phyloP scores from a whole-genome alignment of 2,329 filamentous ascomycete genomes.

The Trichoderma semiorbis region DNA sequence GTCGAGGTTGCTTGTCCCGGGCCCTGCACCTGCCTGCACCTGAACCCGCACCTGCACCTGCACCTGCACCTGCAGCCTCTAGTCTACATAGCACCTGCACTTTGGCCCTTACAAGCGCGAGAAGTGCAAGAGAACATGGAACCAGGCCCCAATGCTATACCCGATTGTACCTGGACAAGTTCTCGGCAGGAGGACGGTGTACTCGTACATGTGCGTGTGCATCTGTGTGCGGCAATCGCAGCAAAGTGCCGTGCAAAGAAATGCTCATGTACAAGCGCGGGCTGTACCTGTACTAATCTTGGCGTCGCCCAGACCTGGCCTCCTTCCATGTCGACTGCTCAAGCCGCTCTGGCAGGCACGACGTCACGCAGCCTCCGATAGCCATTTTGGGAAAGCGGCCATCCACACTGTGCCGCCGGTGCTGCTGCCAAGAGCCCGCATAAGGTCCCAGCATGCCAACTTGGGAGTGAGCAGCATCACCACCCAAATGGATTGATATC shows the following conservation, averaged over 20 bases:
- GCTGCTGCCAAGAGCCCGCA: neutral
- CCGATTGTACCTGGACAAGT: neutral
- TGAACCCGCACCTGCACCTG: neutral
- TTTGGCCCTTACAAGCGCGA: neutral
- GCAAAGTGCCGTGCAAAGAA: neutral
- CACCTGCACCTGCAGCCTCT: slow-evolving; percentile 2
- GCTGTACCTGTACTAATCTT: neutral
- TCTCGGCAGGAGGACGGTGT: neutral
- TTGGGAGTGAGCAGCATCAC: neutral
- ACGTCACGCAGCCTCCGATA: neutral
- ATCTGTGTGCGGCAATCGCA: neutral
- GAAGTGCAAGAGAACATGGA: neutral
- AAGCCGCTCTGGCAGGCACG: neutral
- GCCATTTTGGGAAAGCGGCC: neutral
- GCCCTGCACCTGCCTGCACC: neutral
- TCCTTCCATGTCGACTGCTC: neutral
- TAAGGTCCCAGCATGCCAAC: neutral
- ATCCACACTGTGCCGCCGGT: neutral
- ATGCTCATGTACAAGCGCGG: neutral
- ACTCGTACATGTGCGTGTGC: neutral
- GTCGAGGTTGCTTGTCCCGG: neutral
- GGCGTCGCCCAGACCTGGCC: neutral
- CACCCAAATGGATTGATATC: neutral
- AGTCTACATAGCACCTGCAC: neutral
- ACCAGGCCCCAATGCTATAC: neutral